phyloP scores from a whole-genome alignment of 805 yeast species.

The Candida bentonensis region DNA sequence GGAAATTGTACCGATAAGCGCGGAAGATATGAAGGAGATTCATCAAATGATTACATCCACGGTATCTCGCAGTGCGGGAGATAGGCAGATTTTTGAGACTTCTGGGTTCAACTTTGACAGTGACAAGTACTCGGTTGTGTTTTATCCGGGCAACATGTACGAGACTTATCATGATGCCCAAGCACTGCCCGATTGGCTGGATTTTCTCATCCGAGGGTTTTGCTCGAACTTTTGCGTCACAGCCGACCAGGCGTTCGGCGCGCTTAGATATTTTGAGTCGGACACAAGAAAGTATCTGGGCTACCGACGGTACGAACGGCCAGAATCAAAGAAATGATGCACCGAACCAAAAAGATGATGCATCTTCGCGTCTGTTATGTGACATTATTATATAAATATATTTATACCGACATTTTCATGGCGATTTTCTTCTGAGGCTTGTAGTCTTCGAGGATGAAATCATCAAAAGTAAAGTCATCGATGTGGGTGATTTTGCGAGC shows the following conservation, averaged over 20 bases:
- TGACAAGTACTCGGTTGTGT: neutral
- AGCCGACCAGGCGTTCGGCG: neutral
- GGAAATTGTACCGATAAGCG: constrained; percentile 3
- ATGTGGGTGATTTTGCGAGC: constrained; percentile 54
- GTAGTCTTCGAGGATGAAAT: constrained; percentile 69
- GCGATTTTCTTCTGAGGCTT: constrained; percentile 72
- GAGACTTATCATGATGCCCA: neutral
- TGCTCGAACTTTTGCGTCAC: neutral
- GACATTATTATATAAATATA: neutral
- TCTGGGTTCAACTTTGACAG: neutral
- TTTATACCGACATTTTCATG: constrained; percentile 93
- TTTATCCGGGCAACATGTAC: constrained; percentile 1
- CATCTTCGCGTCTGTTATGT: too few relatives aligned
- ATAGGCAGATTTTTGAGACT: neutral
- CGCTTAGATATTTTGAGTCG: neutral
- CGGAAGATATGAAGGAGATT: neutral
- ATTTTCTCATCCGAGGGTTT: neutral
- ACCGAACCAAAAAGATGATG: neutral
- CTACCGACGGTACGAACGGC: neutral
- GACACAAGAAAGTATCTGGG: neutral
- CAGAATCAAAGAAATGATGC: neutral
- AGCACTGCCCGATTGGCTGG: neutral
- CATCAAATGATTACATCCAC: neutral
- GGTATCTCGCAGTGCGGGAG: neutral
- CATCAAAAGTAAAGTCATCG: constrained; percentile 82